phyloP scores from a whole-genome alignment of 225 moss, liverwort and hornwort species.

The Anthoceros angustus region DNA sequence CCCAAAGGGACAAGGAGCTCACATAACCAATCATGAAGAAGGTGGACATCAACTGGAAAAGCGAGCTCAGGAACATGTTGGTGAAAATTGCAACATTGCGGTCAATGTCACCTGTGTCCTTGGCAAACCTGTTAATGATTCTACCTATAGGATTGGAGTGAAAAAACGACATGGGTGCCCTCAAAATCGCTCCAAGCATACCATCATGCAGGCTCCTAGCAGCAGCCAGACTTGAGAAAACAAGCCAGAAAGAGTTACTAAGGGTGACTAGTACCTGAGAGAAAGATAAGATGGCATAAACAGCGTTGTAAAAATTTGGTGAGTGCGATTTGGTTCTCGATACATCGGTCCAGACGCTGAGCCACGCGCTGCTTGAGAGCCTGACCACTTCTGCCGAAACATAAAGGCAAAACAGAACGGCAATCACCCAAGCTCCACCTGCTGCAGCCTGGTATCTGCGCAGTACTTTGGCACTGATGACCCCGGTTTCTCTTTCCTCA shows the following conservation, averaged over 20 bases:
- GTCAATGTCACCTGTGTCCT: slow-evolving; percentile 91
- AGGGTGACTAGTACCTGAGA: slow-evolving; percentile 37
- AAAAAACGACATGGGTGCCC: slow-evolving; percentile 91
- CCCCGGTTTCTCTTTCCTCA: slow-evolving; percentile 87
- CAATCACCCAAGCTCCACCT: slow-evolving; percentile 59
- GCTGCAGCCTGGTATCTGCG: slow-evolving; percentile 54
- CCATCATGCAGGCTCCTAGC: slow-evolving; percentile 45
- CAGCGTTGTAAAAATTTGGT: slow-evolving; percentile 51
- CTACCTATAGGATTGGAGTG: slow-evolving; percentile 82
- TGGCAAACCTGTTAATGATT: slow-evolving; percentile 82
- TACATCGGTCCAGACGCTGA: slow-evolving; percentile 70
- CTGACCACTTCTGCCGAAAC: slow-evolving; percentile 54
- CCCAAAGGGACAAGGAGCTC: slow-evolving; percentile 73
- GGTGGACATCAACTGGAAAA: slow-evolving; percentile 63
- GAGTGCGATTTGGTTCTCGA: slow-evolving; percentile 37
- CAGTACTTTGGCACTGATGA: slow-evolving; percentile 58
- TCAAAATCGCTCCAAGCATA: slow-evolving; percentile 62
- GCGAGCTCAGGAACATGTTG: slow-evolving; percentile 64
- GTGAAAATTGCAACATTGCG: slow-evolving; percentile 67
- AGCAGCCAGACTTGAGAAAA: slow-evolving; percentile 54
- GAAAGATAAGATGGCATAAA: slow-evolving; percentile 58
- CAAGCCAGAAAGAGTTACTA: slow-evolving; percentile 9
- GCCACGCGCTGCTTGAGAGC: slow-evolving; percentile 61
- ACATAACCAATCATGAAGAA: slow-evolving; percentile 72
- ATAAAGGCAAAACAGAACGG: slow-evolving; percentile 60